These are phyloP conservation scores for Coelastrella sp. DNA, from an alignment of 139 green algal species.

Conservation along the genomic window DNA sequence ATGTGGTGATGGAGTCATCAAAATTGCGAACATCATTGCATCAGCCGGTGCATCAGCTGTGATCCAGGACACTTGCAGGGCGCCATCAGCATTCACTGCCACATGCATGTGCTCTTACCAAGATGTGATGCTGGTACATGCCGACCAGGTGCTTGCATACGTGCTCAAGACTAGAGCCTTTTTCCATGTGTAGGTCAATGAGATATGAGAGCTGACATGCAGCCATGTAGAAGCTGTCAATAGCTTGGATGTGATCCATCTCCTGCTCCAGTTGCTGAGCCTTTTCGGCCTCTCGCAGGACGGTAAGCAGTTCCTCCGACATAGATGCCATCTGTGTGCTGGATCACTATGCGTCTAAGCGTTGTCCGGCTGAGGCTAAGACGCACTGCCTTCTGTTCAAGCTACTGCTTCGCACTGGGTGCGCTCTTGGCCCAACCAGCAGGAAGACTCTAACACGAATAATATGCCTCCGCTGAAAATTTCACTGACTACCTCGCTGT, in stretches of 20 bases:
- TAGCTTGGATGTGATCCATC: background rate
- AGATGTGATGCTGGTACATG: background rate
- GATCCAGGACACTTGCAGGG: background rate
- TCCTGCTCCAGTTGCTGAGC: constrained; percentile 46
- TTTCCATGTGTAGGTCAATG: constrained; percentile 36
- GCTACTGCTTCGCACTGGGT: background rate
- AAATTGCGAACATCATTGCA: too few relatives aligned
- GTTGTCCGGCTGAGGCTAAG: background rate
- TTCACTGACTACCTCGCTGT: too few relatives aligned
- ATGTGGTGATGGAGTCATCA: too few relatives aligned
- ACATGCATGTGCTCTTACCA: background rate
- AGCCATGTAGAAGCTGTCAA: constrained; percentile 15
- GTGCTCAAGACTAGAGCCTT: background rate
- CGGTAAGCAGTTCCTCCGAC: background rate
- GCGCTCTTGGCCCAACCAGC: too few relatives aligned
- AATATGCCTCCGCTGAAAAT: too few relatives aligned
- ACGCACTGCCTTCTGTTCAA: background rate
- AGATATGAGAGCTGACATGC: constrained; percentile 17
- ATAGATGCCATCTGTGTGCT: background rate
- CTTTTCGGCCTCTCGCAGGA: constrained; percentile 19
- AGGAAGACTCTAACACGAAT: too few relatives aligned
- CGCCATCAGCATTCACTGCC: too few relatives aligned
- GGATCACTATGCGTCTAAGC: too few relatives aligned
- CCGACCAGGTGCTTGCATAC: background rate
- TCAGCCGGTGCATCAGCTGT: background rate